These are phyloP conservation scores for Penicillium parvum DNA, from an alignment of 495 filamentous ascomycete species.

Conservation along the genomic window DNA sequence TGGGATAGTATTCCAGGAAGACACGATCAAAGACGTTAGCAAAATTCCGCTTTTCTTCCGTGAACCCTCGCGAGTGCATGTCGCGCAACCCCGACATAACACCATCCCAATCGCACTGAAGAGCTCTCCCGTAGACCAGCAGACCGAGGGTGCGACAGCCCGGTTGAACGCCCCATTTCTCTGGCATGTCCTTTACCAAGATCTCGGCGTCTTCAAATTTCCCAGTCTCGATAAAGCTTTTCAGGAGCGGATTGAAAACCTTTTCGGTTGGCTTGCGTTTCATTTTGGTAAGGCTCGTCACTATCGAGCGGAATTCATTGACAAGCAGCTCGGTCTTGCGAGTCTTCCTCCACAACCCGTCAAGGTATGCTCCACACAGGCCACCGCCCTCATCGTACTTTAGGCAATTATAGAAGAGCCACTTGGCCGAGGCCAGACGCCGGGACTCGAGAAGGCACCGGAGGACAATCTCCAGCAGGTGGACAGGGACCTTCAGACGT, in stretches of 20 bases:
- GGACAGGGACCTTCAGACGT: conserved; percentile 23
- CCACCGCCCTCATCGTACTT: conserved; percentile 32
- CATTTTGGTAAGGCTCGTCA: conserved; percentile 23
- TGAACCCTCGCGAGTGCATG: conserved; percentile 35
- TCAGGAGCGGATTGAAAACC: conserved; percentile 41
- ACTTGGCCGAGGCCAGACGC: conserved; percentile 33
- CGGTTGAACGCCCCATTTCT: conserved; percentile 25
- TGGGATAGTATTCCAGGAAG: conserved; percentile 42
- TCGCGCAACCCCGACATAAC: conserved; percentile 36
- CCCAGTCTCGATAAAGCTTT: conserved; percentile 38
- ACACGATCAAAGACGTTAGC: conserved; percentile 36
- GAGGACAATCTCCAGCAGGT: conserved; percentile 38
- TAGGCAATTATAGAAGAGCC: conserved; percentile 30
- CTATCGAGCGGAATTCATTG: conserved; percentile 28
- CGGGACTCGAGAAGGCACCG: conserved; percentile 41
- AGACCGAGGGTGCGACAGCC: conserved; percentile 38
- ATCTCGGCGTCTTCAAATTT: conserved; percentile 33
- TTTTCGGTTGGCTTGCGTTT: conserved; percentile 33
- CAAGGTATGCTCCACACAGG: conserved; percentile 38
- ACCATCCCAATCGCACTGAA: conserved; percentile 39
- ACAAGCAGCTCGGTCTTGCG: conserved; percentile 36
- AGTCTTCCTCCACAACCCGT: conserved; percentile 42
- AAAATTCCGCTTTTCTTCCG: conserved; percentile 26
- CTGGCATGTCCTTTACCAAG: conserved; percentile 33
- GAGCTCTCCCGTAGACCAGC: conserved; percentile 33